Conservation (phyloP, 345 rosid species). For the Laguncularia racemosa region DNA sequence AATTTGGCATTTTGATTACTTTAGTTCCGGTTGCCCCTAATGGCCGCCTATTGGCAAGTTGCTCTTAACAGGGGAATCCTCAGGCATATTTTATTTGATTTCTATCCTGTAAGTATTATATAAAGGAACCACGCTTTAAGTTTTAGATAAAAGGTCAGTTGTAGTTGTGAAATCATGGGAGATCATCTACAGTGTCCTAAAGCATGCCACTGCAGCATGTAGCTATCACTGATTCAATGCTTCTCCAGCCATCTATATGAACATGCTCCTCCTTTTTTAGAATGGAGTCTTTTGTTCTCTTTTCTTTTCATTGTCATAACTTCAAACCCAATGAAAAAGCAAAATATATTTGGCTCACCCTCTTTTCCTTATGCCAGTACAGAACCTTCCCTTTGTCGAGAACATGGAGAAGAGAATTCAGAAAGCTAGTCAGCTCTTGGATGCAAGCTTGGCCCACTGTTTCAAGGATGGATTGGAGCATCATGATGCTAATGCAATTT, state of each 20-base stretch:
- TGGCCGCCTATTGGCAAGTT: neutral
- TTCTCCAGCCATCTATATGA: too few relatives aligned
- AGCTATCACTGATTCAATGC: too few relatives aligned
- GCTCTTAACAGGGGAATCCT: neutral
- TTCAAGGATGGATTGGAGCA: slow-evolving; percentile 86
- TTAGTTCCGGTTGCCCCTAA: neutral
- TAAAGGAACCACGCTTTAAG: too few relatives aligned
- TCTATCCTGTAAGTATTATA: neutral
- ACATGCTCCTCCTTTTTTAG: too few relatives aligned
- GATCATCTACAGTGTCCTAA: too few relatives aligned
- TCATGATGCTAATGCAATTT: slow-evolving; percentile 77
- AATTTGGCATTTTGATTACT: neutral
- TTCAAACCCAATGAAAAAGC: too few relatives aligned
- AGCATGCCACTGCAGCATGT: too few relatives aligned
- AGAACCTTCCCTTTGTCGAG: slow-evolving; percentile 95
- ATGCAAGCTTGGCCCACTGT: slow-evolving; percentile 96
- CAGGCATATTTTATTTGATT: neutral
- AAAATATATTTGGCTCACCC: slow-evolving; percentile 2
- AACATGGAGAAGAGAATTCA: slow-evolving; percentile 97
- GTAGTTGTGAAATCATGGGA: too few relatives aligned
- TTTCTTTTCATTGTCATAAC: too few relatives aligned
- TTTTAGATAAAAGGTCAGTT: too few relatives aligned
- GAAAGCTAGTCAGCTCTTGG: slow-evolving; percentile 72
- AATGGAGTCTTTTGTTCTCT: too few relatives aligned
- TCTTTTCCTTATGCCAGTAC: slow-evolving; percentile 72